Base-by-base conservation (phyloP, 1,284 basidiomycete genomes). In the Cutaneotrichosporon cavernicola region DNA sequence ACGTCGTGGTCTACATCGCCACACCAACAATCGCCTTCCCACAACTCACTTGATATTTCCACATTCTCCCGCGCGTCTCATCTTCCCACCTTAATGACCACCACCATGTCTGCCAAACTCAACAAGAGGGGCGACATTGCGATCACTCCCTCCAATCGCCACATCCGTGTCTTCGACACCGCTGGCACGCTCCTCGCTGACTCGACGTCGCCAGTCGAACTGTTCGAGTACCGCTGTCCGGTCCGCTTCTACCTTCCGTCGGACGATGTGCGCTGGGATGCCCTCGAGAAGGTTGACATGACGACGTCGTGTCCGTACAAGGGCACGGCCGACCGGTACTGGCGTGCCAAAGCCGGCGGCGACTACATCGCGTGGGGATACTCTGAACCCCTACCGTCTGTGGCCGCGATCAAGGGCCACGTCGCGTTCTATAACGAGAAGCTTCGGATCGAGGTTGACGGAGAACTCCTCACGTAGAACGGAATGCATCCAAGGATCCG, bases 261-360 rank as follows among this genome's bases (percentile, higher is more conserved):
- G 11, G 49, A 11, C 7, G 58, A 62, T 16, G 58, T 65, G 22
- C 5, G 14, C 4, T 57, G 46, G 53, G 58, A 62, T n/a, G 13
- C 31, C 3, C 61, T 65, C 18, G 49, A 52, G 38, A 53, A 30
- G 21, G 49, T 56, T 9, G 43, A 46, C 32, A 47, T 36, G 10
- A 18, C 8, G 5, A 65, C 64, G 4, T 14, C 40, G 30, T 65
- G 64, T 22, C 64, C 64, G 8, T 65, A 65, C 61, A 65, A 65
- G 55, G 64, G 64, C 38, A 22, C 30, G 11, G 51, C 51, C 8
- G 58, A 62, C 49, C 10, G 36, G 21, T 65, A 65, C 58, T 65
- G 64, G 64, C 52, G 58, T 21, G 31, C 47, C 21, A 53, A 34
- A n/a, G 26, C 56, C 14, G 30, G 40, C 21, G 21, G 21, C 6